phyloP scores from a whole-genome alignment of 257 asterid genomes.

The Verbena officinalis region DNA sequence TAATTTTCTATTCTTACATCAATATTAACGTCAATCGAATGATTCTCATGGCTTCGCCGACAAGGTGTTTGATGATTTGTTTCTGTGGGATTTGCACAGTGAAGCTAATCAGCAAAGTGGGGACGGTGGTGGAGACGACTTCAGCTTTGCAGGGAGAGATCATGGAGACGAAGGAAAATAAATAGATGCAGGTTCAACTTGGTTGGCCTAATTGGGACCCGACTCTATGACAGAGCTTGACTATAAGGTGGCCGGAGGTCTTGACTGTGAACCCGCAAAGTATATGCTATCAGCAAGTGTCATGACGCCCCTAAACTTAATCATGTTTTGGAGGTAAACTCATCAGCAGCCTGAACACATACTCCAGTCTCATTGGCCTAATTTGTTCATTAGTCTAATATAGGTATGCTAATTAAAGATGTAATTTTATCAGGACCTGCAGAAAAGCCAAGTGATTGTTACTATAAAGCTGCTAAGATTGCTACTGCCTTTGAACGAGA shows the following conservation, averaged over 20 bases:
- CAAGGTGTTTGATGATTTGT: conserved; percentile 26
- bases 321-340: conserved; percentile 99
- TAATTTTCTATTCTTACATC: neutral
- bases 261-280: conserved; percentile 52
- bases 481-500: conserved; percentile 90
- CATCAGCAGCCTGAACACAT: conserved; percentile 94
- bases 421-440: conserved; percentile 72
- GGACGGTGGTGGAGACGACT: conserved; percentile 61
- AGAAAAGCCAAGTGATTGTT: conserved; percentile 91
- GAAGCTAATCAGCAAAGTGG: conserved; percentile 58
- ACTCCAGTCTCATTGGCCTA: conserved; percentile 92
- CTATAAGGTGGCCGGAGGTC: conserved; percentile 43
- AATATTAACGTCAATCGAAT: neutral
- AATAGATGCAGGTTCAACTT: conserved; percentile 52
- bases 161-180: conserved; percentile 63
- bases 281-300: conserved; percentile 99
- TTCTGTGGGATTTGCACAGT: neutral
- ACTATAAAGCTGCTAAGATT: conserved; percentile 95
- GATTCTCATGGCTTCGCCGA: neutral
- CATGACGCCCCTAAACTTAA: conserved; percentile 89
- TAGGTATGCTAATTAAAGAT: conserved; percentile 42
- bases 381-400: conserved; percentile 81
- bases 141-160: conserved; percentile 66
- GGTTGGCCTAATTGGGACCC: conserved; percentile 63
- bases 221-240: conserved; percentile 51